Conservation (phyloP, 371 early-diverging fungal species). For the Mucor sp. region DNA sequence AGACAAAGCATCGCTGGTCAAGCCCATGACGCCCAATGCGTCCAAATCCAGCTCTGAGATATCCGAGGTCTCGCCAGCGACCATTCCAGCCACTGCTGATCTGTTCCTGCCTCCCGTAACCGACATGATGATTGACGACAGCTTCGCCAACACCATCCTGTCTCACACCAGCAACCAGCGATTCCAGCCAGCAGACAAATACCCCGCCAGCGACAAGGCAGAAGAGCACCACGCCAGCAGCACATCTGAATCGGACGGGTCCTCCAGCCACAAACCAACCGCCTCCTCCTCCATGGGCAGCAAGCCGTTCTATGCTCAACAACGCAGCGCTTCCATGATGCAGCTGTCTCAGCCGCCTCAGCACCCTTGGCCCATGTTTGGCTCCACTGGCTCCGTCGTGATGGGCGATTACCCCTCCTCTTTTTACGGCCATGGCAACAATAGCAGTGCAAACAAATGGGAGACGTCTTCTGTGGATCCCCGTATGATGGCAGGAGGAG, state of each 20-base stretch:
- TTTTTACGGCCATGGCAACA: neutral
- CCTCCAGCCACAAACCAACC: neutral
- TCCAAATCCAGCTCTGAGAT: slow-evolving; percentile 23
- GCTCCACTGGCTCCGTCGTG: slow-evolving; percentile 10
- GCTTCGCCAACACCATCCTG: neutral
- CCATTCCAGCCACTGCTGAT: neutral
- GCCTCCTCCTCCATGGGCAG: neutral
- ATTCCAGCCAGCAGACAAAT: neutral
- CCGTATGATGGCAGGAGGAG: slow-evolving; percentile 11
- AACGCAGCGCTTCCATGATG: slow-evolving; percentile 4
- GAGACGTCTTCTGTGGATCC: slow-evolving; percentile 31
- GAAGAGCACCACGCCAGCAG: neutral
- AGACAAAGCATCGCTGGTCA: neutral
- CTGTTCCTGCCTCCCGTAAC: neutral
- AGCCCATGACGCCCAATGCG: slow-evolving; percentile 15
- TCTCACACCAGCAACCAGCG: neutral
- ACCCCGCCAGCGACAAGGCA: neutral
- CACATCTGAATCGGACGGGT: slow-evolving; percentile 1
- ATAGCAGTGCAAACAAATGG: slow-evolving; percentile 7
- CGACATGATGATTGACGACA: slow-evolving; percentile 3
- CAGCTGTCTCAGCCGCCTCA: neutral
- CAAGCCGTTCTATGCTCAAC: slow-evolving; percentile 12
- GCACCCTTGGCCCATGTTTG: slow-evolving; percentile 15
- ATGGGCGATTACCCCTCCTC: slow-evolving; percentile 6
- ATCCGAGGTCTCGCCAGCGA: slow-evolving; percentile 21